Percentiles rank a stretch among this genome's conserved stretches.
These are phyloP conservation scores for Stagonosporopsis tanaceti DNA, from an alignment of 2,329 filamentous ascomycete genomes.

Conservation along the genomic window DNA sequence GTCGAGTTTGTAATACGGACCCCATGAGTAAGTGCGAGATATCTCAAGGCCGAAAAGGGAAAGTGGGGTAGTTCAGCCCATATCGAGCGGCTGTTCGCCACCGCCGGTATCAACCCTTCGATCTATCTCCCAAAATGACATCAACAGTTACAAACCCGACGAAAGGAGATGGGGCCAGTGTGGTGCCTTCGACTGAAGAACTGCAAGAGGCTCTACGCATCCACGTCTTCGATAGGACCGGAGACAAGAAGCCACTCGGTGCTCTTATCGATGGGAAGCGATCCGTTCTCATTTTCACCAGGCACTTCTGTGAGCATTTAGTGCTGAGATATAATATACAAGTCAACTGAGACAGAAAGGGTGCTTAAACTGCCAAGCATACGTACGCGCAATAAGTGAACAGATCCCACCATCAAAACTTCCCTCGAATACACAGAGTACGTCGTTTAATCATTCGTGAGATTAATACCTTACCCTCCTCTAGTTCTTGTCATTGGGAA, in stretches of 20 bases:
- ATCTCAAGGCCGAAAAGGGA: not conserved
- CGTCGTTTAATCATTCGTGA: not conserved
- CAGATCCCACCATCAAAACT: slow-evolving; percentile 30
- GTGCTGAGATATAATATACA: not conserved
- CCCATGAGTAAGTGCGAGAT: not conserved
- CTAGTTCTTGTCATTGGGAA: slow-evolving; percentile 32
- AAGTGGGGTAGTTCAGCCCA: not conserved
- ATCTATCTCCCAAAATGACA: not conserved
- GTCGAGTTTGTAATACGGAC: too few species aligned
- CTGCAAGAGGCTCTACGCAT: slow-evolving; percentile 23
- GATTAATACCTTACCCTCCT: not conserved
- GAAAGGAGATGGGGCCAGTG: not conserved
- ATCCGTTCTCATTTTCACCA: slow-evolving; percentile 29
- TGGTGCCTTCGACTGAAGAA: slow-evolving; percentile 6
- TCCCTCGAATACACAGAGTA: slow-evolving; percentile 31
- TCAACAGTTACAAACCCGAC: not conserved
- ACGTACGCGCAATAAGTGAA: slow-evolving; percentile 29
- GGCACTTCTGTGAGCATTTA: slow-evolving; percentile 30
- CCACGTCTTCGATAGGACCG: slow-evolving; percentile 30
- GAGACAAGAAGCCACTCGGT: slow-evolving; percentile 22
- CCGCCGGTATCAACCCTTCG: not conserved
- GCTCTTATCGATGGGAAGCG: slow-evolving; percentile 26
- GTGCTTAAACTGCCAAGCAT: slow-evolving; percentile 39
- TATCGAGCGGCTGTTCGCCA: not conserved
- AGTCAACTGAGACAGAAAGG: slow-evolving; percentile 10